phyloP scores from a whole-genome alignment of 129 eudicot genomes.

The Artemisia argyi region DNA sequence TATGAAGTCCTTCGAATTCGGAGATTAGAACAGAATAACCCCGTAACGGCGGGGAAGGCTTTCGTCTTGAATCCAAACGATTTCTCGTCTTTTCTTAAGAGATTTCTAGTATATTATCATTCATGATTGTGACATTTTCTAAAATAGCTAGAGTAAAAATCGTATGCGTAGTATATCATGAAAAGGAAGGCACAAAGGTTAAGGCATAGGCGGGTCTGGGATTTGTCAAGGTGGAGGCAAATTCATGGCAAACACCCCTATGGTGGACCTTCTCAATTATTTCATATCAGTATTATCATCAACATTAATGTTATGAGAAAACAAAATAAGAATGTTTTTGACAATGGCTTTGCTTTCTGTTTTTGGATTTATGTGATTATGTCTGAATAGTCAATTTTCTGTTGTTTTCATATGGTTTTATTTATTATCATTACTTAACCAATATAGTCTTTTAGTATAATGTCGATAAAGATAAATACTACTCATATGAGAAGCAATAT shows the following conservation, averaged over 20 bases:
- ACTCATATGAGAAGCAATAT: no score
- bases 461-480: neutral
- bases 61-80: no score
- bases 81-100: no score
- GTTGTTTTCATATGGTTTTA: neutral
- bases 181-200: slow-evolving; percentile 22
- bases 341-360: neutral
- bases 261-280: slow-evolving; percentile 15
- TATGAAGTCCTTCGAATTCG: no score
- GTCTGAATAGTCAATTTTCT: neutral
- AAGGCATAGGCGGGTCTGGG: neutral
- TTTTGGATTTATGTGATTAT: neutral
- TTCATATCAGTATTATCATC: neutral
- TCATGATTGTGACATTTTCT: no score
- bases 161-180: no score
- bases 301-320: neutral
- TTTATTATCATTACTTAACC: neutral
- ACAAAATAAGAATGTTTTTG: neutral
- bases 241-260: neutral
- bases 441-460: neutral
- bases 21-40: no score
- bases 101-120: no score
- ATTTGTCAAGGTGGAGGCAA: slow-evolving; percentile 11
- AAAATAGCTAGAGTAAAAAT: no score
- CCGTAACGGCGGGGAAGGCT: no score